Base-by-base conservation (phyloP, 1,139 yeast genomes). In the Debaryomyces nepalensis region DNA sequence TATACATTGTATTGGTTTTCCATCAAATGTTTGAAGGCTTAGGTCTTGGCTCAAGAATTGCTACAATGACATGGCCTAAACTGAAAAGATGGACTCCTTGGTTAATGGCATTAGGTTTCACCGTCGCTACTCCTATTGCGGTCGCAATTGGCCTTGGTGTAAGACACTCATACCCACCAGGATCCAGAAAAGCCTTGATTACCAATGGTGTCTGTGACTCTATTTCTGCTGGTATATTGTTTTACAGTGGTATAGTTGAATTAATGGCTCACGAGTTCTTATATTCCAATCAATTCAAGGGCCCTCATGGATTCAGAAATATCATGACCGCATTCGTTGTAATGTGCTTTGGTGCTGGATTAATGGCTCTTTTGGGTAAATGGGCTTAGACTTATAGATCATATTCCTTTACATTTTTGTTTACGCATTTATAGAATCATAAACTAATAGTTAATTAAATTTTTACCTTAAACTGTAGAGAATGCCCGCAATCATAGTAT, bases 21-120 rank as follows among this genome's bases (percentile, higher is more conserved):
- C 75, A 70, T 46, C 75, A 70, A 51, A 54, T 68, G 48, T 69
- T 70, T 43, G 75, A 70, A 52, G 75, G 75, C 7, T 55, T 70
- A 41, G 75, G 74, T 0, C 57, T 70, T 38, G 75, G 75, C 4
- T 57, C 73, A 1, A 50, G 75, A 33, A 63, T 69, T 42, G 73
- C 74, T n/a, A 54, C 62, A 12, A 63, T 69, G 4, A 52, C 50
- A 18, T 70, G 75, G 75, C 73, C 73, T 0, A 43, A 48, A 15
- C 44, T 50, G 16, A 61, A 59, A 45, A 47, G 50, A 31, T 61
- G 56, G 40, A 51, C 60, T 11, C 74, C 75, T 0, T 70, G 73
- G 73, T 22, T 61, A 12, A 57, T 69, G 41, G 58, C 71, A 2
- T 43, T 61, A 9, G 63, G 56, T 5, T 69, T 64, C 47, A 55